Conservation (phyloP, 768 basidiomycete genomes). For the Pisolithus sp. region DNA sequence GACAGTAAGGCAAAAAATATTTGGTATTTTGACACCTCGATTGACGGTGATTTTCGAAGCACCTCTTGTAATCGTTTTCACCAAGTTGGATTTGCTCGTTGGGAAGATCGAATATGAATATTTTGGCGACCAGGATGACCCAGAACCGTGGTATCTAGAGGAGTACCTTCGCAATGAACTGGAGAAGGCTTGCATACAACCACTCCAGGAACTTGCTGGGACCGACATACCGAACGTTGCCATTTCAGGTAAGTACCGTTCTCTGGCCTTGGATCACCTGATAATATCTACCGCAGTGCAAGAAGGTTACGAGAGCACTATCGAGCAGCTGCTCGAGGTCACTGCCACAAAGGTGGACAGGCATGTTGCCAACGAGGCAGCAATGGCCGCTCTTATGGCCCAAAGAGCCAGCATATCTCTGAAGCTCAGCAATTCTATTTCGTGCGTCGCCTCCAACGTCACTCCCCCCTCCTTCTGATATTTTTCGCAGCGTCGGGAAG, state of each 20-base stretch:
- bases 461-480: not conserved
- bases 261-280: not conserved
- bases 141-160: not conserved
- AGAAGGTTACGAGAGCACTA: not conserved
- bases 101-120: not conserved
- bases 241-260: conserved; percentile 2
- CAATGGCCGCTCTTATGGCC: conserved; percentile 3
- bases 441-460: not conserved
- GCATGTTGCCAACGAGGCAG: conserved; percentile 2
- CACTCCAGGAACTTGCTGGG: conserved; percentile 1
- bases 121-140: not conserved
- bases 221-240: not conserved
- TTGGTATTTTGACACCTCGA: not conserved
- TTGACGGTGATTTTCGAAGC: not conserved
- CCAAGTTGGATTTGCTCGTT: conserved; percentile 1
- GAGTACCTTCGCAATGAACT: not conserved
- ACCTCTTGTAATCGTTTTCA: conserved; percentile 4
- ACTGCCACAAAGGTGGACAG: conserved; percentile 5
- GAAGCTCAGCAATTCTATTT: conserved; percentile 2
- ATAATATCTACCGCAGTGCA: not conserved
- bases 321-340: conserved; percentile 1
- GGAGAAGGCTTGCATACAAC: conserved; percentile 1
- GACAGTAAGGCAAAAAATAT: not conserved
- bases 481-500: conserved; percentile 1
- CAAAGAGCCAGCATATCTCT: conserved; percentile 3